Conservation (phyloP, 192 early-diverging fungal genomes). For the Dissophora globulifera region DNA sequence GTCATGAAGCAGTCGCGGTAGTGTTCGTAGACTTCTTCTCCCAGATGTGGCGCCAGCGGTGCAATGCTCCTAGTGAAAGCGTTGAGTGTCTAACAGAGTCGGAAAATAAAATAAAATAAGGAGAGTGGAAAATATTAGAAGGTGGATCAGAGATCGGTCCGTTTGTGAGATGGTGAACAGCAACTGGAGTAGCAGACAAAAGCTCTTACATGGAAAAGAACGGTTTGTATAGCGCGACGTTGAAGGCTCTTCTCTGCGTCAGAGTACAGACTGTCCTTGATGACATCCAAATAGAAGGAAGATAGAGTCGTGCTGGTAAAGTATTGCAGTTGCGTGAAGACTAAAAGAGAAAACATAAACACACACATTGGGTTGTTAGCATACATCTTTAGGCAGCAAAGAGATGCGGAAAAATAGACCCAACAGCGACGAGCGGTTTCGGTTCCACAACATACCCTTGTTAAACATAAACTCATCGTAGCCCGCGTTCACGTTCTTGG, state of each 20-base stretch:
- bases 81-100: slow-evolving; percentile 61
- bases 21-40: slow-evolving; percentile 81
- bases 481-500: slow-evolving; percentile 58
- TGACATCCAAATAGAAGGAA: slow-evolving; percentile 82
- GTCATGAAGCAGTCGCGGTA: slow-evolving; percentile 45
- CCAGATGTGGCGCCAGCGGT: slow-evolving; percentile 73
- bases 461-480: slow-evolving; percentile 73
- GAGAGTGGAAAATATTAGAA: too few relatives aligned
- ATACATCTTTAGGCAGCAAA: not conserved
- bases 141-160: too few relatives aligned
- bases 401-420: too few relatives aligned
- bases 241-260: slow-evolving; percentile 48
- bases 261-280: slow-evolving; percentile 83
- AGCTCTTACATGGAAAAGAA: slow-evolving; percentile 70
- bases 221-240: slow-evolving; percentile 73
- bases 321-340: slow-evolving; percentile 69
- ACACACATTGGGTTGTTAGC: too few relatives aligned
- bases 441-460: slow-evolving; percentile 55
- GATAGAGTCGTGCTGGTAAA: slow-evolving; percentile 76
- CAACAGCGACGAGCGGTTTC: too few relatives aligned
- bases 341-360: slow-evolving; percentile 35
- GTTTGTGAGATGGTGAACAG: not conserved
- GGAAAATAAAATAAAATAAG: not conserved
- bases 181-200: too few relatives aligned
- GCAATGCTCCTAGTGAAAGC: slow-evolving; percentile 71